A percentile compares a stretch with the other conserved stretches of the same genome.
These are phyloP conservation scores for Linum tenue DNA, from an alignment of 345 rosid species.

Conservation along the genomic window DNA sequence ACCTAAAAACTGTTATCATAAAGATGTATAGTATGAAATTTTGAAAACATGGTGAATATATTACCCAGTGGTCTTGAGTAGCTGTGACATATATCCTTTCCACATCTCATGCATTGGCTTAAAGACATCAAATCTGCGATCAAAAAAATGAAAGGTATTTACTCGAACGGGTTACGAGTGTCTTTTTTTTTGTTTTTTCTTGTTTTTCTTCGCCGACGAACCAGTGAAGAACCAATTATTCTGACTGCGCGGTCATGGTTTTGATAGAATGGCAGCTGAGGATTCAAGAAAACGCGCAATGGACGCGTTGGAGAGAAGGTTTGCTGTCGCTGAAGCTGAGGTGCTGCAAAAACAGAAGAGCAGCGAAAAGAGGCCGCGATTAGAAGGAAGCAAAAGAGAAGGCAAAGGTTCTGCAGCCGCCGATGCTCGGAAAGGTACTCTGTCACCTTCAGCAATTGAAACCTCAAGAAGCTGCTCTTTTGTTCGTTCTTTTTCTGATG, in stretches of 20 bases:
- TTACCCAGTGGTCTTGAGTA: constrained; percentile 49
- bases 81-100: constrained; percentile 46
- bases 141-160: constrained; percentile 14
- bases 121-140: constrained; percentile 44
- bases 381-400: not conserved
- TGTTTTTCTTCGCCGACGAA: not conserved
- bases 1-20: not conserved
- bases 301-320: constrained; percentile 56
- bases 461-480: not conserved
- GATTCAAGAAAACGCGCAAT: constrained; percentile 40
- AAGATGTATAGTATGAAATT: not conserved
- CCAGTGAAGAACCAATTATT: not conserved
- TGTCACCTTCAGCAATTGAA: not conserved
- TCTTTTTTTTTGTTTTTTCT: too few species aligned
- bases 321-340: constrained; percentile 48
- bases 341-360: constrained; percentile 38
- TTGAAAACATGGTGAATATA: constrained; percentile 10
- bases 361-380: constrained; percentile 18
- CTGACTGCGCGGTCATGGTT: not conserved
- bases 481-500: too few species aligned
- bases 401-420: not conserved
- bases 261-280: constrained; percentile 7
- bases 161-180: not conserved
- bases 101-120: constrained; percentile 73
- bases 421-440: not conserved